These are phyloP conservation scores for Colletotrichum filicis DNA, from an alignment of 2,329 filamentous ascomycete genomes.

Conservation along the genomic window DNA sequence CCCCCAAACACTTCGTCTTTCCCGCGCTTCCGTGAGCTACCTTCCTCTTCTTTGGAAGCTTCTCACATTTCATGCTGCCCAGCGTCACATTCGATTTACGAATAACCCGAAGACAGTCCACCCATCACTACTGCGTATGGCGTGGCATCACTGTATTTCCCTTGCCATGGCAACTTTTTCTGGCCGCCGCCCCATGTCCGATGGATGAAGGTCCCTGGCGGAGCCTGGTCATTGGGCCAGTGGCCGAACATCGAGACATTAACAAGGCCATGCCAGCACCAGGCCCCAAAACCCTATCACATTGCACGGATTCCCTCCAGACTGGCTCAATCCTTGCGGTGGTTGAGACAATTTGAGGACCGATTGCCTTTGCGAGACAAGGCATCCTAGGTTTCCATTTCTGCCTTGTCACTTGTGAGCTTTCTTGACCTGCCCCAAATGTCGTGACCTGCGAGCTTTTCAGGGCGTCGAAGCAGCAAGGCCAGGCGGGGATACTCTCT, in stretches of 20 bases:
- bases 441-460: neutral
- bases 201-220: neutral
- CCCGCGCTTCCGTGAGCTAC: neutral
- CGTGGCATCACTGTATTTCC: neutral
- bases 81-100: neutral
- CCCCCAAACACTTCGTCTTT: neutral
- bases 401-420: neutral
- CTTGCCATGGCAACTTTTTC: neutral
- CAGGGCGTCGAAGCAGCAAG: neutral
- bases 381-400: neutral
- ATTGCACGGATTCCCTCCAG: slow-evolving; percentile 2
- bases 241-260: neutral
- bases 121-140: neutral
- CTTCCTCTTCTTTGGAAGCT: neutral
- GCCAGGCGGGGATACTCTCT: neutral
- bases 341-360: slow-evolving; percentile 7
- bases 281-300: slow-evolving; percentile 12
- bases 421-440: neutral
- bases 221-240: neutral
- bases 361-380: neutral
- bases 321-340: slow-evolving; percentile 5
- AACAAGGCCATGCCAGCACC: slow-evolving; percentile 6
- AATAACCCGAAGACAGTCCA: neutral
- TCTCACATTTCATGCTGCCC: neutral
- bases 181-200: neutral